Base-by-base conservation (phyloP, 805 yeast species). In the Zygotorulaspora florentina region DNA sequence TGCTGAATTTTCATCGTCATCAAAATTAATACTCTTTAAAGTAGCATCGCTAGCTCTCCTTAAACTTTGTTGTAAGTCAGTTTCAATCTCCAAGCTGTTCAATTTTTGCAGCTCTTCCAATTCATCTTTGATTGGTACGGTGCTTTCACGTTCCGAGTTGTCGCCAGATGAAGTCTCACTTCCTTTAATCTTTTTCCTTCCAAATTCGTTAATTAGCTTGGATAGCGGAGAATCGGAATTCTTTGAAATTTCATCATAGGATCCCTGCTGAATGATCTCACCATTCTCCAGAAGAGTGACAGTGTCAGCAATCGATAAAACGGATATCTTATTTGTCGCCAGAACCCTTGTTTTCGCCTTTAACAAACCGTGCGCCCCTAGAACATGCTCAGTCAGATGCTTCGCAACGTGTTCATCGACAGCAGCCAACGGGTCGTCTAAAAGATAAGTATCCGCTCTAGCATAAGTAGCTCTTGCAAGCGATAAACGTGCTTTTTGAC, bases 371-470 rank as follows among this genome's bases (percentile, higher is more conserved):
- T 76, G 68, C 12, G 87, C 80, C 16, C 96, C 95, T 46, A 90
- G 72, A 16, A 90, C 96, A 59, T 85, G 81, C 54, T 81, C 83
- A 54, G 86, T 81, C 57, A 93, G 72, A 60, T 88, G 95, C 53
- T 80, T 81, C 10, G 96, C 91, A 52, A 93, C 99, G 64, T 93
- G 99, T 57, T 89, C 97, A 68, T 93, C 99, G 35, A 93, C 99
- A 20, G 99, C 99, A 63, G 95, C 85, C 48, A 93, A 75, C 8
- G 95, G 87, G 67, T 93, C 99, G 65, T 93, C 99, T 52, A 93
- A 69, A 34, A 93, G 69, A 63, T 87, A 89, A 26, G 93, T 79
- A 61, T 93, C 98, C 2, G 98, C 95, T 53, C 98, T 76, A 10
- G 96, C 79, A 63, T 93, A 93, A 8, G 93, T 96, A 10, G 99